Base-by-base conservation (phyloP, 352 stramenopile species). In the Phytophthora citricola region DNA sequence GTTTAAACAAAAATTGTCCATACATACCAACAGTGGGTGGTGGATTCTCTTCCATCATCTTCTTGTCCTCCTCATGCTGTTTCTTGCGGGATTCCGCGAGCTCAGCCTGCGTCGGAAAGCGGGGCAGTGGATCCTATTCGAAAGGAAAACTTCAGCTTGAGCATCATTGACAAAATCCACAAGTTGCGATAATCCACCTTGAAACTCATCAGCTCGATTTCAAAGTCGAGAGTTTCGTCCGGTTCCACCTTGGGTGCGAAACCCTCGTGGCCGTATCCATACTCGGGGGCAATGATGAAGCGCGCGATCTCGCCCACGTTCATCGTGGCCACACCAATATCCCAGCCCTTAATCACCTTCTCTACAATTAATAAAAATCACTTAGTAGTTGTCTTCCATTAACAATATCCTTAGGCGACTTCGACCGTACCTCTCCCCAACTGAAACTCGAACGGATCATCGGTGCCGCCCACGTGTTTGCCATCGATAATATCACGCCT, bases 281-380 rank as follows among this genome's bases (percentile, higher is more conserved):
- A 95, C 52, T 94, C 72, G 0, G 87, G 87, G 14, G 77, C 67
- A 53, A 95, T 95, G 61, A 95, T 93, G 63, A 95, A 95, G 4
- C 85, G 87, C 14, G 87, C 79, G 20, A 94, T 55, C 58, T 95
- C 87, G 55, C 87, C 87, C 7, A 86, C 66, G 44, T 69, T 80
- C 87, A 95, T 95, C 9, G 85, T 93, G 11, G 82, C 78, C 7
- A 94, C 84, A 26, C 85, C 87, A 62, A 95, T 90, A 63, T 95
- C 87, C 83, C 87, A 93, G 34, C 87, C 87, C 49, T 90, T 89
- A 59, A 95, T 95, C 26, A 94, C 87, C 65, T 95, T 95, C 51
- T 91, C 83, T 92, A 40, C 15, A 45, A 31, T 47, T 26, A 14
- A 41, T 17, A 7, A 34, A 24, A 31, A 49, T n/a, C n/a, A 49